Percentiles rank a stretch among this genome's conserved stretches.
These are phyloP conservation scores for Pulveroboletus sp. DNA, from an alignment of 768 basidiomycete species.

Conservation along the genomic window DNA sequence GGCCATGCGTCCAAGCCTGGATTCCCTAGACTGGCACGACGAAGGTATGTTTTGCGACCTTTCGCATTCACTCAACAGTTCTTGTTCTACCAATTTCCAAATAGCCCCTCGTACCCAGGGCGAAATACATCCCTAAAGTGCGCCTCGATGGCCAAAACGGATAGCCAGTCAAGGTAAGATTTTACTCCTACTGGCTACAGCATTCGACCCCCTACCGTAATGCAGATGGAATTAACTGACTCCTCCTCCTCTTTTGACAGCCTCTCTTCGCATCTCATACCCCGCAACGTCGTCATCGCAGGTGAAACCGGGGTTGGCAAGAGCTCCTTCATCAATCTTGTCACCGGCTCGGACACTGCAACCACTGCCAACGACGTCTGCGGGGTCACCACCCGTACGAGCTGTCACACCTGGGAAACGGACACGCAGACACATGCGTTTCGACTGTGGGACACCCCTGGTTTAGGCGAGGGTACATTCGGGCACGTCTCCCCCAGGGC, in stretches of 20 bases:
- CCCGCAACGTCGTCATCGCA: conserved; percentile 20
- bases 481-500: conserved; percentile 20
- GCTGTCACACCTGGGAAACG: conserved; percentile 17
- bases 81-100: neutral
- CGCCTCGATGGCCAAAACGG: conserved; percentile 7
- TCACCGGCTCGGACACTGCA: conserved; percentile 13
- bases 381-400: conserved; percentile 18
- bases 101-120: neutral
- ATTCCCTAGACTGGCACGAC: neutral
- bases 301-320: conserved; percentile 26
- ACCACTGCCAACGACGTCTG: conserved; percentile 18
- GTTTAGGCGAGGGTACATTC: conserved; percentile 19
- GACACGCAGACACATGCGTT: conserved; percentile 15
- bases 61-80: neutral
- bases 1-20: neutral
- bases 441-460: conserved; percentile 24
- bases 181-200: neutral
- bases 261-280: neutral
- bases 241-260: neutral
- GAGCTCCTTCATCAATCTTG: conserved; percentile 25
- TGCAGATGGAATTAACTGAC: neutral
- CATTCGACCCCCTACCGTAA: neutral
- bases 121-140: neutral
- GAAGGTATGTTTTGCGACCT: neutral
- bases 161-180: conserved; percentile 7